Evolutionary conservation across 1,284 basidiomycete genomes (phyloP).

Genomic region (Agaricales sp.): DNA sequence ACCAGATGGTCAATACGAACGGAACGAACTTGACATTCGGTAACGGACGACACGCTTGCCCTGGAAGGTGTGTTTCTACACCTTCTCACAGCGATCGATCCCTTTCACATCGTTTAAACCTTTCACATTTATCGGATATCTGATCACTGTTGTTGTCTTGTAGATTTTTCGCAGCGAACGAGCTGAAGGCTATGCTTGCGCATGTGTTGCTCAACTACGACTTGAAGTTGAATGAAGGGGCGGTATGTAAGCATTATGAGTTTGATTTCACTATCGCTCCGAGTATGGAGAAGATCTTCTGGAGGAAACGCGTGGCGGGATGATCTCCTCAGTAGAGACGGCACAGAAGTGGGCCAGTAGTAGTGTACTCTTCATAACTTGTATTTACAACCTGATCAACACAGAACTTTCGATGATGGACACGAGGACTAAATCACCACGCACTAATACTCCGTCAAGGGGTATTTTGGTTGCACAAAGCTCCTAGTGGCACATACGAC

Average conservation of each 20-base stretch:
- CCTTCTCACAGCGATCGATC: neutral
- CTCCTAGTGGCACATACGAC: too few relatives aligned
- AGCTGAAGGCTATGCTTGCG: slow-evolving; percentile 31
- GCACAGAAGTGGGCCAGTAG: too few relatives aligned
- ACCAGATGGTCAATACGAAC: slow-evolving; percentile 15
- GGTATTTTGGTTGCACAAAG: too few relatives aligned
- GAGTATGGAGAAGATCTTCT: neutral
- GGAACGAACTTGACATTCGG: slow-evolving; percentile 19
- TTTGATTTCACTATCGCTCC: slow-evolving; percentile 12
- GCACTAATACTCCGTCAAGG: too few relatives aligned
- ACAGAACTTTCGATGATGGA: too few relatives aligned
- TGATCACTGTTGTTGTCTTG: slow-evolving; percentile 25
- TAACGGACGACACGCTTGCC: slow-evolving; percentile 21
- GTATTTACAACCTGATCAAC: too few relatives aligned
- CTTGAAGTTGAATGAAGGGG: slow-evolving; percentile 22
- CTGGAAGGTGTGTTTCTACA: neutral
- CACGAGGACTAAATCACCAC: too few relatives aligned
- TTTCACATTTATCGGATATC: too few relatives aligned
- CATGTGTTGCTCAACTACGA: slow-evolving; percentile 30
- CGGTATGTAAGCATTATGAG: neutral
- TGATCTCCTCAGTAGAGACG: too few relatives aligned
- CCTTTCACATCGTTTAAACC: neutral
- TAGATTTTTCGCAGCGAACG: slow-evolving; percentile 32
- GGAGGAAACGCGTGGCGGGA: slow-evolving; percentile 1
- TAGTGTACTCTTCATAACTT: neutral